These are phyloP conservation scores for Plasmodium falciparum DNA, from an alignment of 169 alveolate genomes.

Conservation along the genomic window DNA sequence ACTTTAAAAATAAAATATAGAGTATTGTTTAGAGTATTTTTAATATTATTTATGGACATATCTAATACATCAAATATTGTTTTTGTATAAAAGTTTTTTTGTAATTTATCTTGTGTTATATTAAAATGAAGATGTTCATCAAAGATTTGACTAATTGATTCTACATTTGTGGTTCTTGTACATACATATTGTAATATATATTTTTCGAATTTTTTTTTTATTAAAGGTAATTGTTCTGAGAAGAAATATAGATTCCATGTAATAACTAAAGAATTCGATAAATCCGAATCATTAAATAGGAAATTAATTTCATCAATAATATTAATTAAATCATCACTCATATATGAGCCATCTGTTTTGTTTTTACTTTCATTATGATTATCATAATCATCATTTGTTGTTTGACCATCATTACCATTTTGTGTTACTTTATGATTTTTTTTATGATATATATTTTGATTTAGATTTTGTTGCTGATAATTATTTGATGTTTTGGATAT, in stretches of 20 bases:
- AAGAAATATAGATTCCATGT: slow-evolving; percentile 66
- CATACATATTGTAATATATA: slow-evolving; percentile 48
- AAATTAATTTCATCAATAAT: slow-evolving; percentile 71
- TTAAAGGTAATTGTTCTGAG: slow-evolving; percentile 49
- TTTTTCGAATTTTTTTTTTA: slow-evolving; percentile 54
- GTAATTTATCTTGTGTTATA: slow-evolving; percentile 23
- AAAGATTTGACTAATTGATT: slow-evolving; percentile 26
- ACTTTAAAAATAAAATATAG: slow-evolving; percentile 60
- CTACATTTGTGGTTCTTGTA: slow-evolving; percentile 36
- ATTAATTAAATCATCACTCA: slow-evolving; percentile 60
- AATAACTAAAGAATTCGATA: slow-evolving; percentile 57
- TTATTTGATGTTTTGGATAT: neutral
- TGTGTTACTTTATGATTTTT: neutral
- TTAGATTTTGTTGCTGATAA: neutral
- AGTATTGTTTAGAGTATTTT: slow-evolving; percentile 58
- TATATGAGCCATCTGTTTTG: slow-evolving; percentile 5
- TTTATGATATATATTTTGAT: neutral
- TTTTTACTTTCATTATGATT: neutral
- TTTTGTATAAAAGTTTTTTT: slow-evolving; percentile 66
- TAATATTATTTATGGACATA: slow-evolving; percentile 60
- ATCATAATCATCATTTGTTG: neutral
- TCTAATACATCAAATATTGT: slow-evolving; percentile 49
- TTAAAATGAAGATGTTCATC: slow-evolving; percentile 12
- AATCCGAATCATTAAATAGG: slow-evolving; percentile 49
- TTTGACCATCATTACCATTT: neutral